These are phyloP conservation scores for Pseudozyma hubeiensis DNA, from an alignment of 1,284 basidiomycete species.

Conservation along the genomic window DNA sequence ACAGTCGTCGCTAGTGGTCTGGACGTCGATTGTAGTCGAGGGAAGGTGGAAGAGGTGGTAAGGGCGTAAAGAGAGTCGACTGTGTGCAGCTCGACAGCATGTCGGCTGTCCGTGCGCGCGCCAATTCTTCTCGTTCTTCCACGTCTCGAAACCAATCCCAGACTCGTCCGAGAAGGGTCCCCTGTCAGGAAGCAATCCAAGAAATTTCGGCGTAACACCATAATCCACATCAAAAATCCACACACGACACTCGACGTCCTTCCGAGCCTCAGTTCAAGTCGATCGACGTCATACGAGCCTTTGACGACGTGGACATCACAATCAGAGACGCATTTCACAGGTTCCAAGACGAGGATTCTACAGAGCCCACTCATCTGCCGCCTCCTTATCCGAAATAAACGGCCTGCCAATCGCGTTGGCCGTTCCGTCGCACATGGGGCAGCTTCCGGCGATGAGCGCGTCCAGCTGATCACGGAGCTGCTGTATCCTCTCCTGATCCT, in stretches of 20 bases:
- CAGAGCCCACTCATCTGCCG: conserved; percentile 53
- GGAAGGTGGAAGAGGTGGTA: not conserved
- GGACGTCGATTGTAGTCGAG: not conserved
- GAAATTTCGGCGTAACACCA: not conserved
- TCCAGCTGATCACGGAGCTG: conserved; percentile 63
- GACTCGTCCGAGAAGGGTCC: conserved; percentile 8
- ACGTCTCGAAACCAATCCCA: not conserved
- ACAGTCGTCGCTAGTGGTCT: conserved; percentile 9
- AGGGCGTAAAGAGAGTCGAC: too few relatives aligned
- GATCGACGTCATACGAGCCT: too few relatives aligned
- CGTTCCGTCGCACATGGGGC: conserved; percentile 60
- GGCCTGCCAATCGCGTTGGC: conserved; percentile 56
- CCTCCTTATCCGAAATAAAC: conserved; percentile 53
- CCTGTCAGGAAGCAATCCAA: too few relatives aligned
- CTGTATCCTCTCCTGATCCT: conserved; percentile 57
- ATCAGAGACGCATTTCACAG: not conserved
- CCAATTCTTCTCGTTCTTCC: conserved; percentile 16
- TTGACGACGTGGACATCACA: not conserved
- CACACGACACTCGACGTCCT: too few relatives aligned
- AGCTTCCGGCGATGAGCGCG: conserved; percentile 62
- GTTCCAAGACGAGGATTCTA: conserved; percentile 6
- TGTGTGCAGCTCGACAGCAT: not conserved
- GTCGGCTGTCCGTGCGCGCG: conserved; percentile 17
- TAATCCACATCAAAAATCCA: too few relatives aligned
- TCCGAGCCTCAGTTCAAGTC: too few relatives aligned